A percentile compares a stretch with the other conserved stretches of the same genome.
These are phyloP conservation scores for Kodamaea leandrae DNA, from an alignment of 805 yeast species.

Conservation along the genomic window DNA sequence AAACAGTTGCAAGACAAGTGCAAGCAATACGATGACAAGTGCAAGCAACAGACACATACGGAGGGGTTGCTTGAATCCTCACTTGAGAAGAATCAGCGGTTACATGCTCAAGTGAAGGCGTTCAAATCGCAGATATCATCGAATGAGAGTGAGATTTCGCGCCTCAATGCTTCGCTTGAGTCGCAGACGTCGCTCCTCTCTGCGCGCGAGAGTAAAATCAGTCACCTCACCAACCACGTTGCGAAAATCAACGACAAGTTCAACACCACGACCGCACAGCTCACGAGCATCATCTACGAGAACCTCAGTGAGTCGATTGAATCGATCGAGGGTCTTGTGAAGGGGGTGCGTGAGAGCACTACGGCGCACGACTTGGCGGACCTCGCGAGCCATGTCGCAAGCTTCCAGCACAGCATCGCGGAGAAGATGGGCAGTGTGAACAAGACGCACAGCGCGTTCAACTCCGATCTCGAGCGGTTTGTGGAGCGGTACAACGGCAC, in stretches of 20 bases:
- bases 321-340: slow-evolving; percentile 4
- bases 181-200: slow-evolving; percentile 1
- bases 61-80: no score
- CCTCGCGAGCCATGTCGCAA: slow-evolving; percentile 5
- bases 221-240: slow-evolving; percentile 10
- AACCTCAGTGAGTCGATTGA: slow-evolving; percentile 13
- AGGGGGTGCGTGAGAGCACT: slow-evolving; percentile 1
- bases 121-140: not conserved
- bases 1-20: no score
- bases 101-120: no score
- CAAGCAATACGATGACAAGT: no score
- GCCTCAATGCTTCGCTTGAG: not conserved
- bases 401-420: slow-evolving; percentile 7
- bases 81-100: not conserved
- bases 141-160: not conserved
- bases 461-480: slow-evolving; percentile 2
- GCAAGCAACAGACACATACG: no score
- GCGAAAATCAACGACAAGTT: slow-evolving; percentile 13
- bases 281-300: slow-evolving; percentile 13
- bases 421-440: slow-evolving; percentile 9
- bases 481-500: slow-evolving; percentile 12
- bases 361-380: slow-evolving; percentile 3
- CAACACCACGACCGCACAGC: slow-evolving; percentile 12
- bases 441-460: slow-evolving; percentile 1
- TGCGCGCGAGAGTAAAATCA: slow-evolving; percentile 8